phyloP scores from a whole-genome alignment of 805 yeast species.

The Suhomyces faveliae region DNA sequence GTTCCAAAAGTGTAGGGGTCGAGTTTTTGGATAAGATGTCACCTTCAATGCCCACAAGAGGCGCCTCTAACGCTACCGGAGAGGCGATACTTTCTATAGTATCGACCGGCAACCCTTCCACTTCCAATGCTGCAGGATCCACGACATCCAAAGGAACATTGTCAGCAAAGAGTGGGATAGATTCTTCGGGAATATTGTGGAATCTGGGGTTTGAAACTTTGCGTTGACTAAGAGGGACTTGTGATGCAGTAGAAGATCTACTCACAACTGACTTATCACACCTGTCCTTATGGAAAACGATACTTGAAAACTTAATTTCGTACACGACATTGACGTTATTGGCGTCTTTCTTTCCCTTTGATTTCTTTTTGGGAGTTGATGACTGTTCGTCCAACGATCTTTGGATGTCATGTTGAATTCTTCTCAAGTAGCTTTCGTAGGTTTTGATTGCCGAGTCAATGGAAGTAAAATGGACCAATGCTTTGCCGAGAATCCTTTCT shows the following conservation, averaged over 20 bases:
- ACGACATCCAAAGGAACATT: too few relatives aligned
- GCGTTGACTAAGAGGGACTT: background rate
- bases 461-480: conserved; percentile 40
- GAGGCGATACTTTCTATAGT: background rate
- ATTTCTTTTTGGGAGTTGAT: background rate
- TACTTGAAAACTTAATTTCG: conserved; percentile 16
- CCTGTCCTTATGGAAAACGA: conserved; percentile 34
- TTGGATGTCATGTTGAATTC: conserved; percentile 22
- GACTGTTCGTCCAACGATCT: conserved; percentile 5
- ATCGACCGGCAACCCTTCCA: background rate
- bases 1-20: conserved; percentile 4
- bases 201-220: background rate
- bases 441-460: conserved; percentile 47
- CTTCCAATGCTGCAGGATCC: too few relatives aligned
- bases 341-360: conserved; percentile 10
- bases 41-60: background rate
- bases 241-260: background rate
- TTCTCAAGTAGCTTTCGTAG: conserved; percentile 31
- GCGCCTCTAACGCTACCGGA: conserved; percentile 1
- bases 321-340: conserved; percentile 11
- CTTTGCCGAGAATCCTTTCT: conserved; percentile 9
- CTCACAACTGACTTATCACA: conserved; percentile 32
- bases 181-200: conserved; percentile 3
- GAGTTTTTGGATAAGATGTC: background rate
- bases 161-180: background rate